Conservation (phyloP, 1,139 yeast genomes). For the Scheffersomyces stambukii region DNA sequence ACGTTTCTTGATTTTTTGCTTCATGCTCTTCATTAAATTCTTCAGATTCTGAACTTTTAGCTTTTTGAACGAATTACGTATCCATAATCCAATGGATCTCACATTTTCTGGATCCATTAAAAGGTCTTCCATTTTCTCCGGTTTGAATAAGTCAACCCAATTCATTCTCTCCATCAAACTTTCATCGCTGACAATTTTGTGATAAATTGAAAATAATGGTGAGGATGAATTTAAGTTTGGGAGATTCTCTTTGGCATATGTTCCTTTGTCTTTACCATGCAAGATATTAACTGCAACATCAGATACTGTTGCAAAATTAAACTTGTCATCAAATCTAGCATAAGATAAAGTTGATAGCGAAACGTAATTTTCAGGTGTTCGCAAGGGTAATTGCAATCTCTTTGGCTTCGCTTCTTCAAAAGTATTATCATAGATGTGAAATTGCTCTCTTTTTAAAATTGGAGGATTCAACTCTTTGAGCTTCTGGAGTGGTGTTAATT, state of each 20-base stretch:
- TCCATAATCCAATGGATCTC: constrained; percentile 40
- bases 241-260: constrained; percentile 9
- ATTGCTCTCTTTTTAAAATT: constrained; percentile 11
- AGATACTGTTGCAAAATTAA: no score
- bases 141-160: constrained; percentile 48
- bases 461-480: constrained; percentile 21
- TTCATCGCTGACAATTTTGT: no score
- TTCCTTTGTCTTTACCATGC: no score
- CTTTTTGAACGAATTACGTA: constrained; percentile 41
- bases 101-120: constrained; percentile 23
- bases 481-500: constrained; percentile 20
- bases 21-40: no score
- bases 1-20: constrained; percentile 13
- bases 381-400: no score
- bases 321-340: no score
- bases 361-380: no score
- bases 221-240: constrained; percentile 12
- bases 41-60: constrained; percentile 25
- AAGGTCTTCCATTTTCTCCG: constrained; percentile 31
- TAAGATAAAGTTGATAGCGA: no score
- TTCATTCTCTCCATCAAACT: constrained; percentile 15
- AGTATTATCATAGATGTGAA: constrained; percentile 17
- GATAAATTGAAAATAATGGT: constrained; percentile 21
- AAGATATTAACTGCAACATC: background rate
- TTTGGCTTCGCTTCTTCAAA: background rate